Conservation (phyloP, 768 basidiomycete genomes). For the Suillus hirtellus region DNA sequence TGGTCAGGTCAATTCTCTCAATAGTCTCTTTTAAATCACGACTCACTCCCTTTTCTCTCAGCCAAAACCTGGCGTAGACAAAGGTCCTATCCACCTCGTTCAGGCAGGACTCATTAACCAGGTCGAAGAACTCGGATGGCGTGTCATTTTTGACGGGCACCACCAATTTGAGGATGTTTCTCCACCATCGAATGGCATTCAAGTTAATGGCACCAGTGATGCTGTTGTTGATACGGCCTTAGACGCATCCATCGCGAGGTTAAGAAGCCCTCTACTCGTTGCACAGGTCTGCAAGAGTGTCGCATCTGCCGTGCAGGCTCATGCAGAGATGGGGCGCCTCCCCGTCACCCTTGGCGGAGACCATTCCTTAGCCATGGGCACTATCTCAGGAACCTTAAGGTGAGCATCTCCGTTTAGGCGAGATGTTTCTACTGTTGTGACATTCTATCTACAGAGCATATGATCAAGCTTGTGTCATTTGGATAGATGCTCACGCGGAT, state of each 20-base stretch:
- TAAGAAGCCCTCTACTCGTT: constrained; percentile 90
- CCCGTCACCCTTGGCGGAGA: constrained; percentile 95
- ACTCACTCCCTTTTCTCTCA: constrained; percentile 33
- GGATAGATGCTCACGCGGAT: constrained; percentile 98
- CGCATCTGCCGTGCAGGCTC: constrained; percentile 70
- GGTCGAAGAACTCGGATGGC: constrained; percentile 80
- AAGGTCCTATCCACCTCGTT: constrained; percentile 86
- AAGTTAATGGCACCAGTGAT: not conserved
- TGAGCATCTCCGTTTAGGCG: constrained; percentile 32
- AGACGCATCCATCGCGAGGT: constrained; percentile 74
- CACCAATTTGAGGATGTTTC: constrained; percentile 82
- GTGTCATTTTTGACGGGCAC: constrained; percentile 86
- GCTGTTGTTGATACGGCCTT: not conserved
- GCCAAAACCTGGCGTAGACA: constrained; percentile 80
- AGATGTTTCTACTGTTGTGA: constrained; percentile 8
- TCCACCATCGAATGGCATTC: constrained; percentile 38
- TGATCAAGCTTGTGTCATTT: constrained; percentile 84
- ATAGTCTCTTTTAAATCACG: constrained; percentile 5
- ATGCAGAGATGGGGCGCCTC: constrained; percentile 76
- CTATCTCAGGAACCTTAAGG: constrained; percentile 87
- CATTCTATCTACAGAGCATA: constrained; percentile 47
- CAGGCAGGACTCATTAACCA: constrained; percentile 82
- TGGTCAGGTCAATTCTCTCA: constrained; percentile 29
- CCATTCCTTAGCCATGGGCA: constrained; percentile 93
- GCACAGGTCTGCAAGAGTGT: constrained; percentile 80